Conservation (phyloP, 192 early-diverging fungal genomes). For the Entomortierella chlamydospora region DNA sequence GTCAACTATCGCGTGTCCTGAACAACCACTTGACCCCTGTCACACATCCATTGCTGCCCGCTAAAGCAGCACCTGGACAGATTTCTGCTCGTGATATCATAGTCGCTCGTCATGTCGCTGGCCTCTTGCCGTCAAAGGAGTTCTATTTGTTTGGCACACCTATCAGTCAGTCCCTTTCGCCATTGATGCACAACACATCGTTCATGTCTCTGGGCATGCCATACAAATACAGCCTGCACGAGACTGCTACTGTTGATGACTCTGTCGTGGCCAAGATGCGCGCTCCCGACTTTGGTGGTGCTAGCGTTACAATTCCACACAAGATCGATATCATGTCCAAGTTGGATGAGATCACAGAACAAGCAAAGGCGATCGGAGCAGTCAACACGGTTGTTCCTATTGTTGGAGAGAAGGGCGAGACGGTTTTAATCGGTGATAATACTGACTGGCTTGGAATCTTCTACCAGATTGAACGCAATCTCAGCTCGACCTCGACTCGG, state of each 20-base stretch:
- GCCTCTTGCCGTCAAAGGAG: slow-evolving; percentile 69
- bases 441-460: slow-evolving; percentile 96
- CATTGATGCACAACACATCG: slow-evolving; percentile 92
- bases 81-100: slow-evolving; percentile 85
- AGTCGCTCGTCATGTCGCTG: slow-evolving; percentile 73
- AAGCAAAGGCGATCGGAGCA: slow-evolving; percentile 90
- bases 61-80: slow-evolving; percentile 94
- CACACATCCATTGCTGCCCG: slow-evolving; percentile 84
- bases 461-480: slow-evolving; percentile 65
- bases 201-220: slow-evolving; percentile 89
- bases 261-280: slow-evolving; percentile 66
- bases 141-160: slow-evolving; percentile 93
- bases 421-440: slow-evolving; percentile 85
- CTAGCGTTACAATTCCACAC: slow-evolving; percentile 95
- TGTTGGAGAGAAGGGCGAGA: slow-evolving; percentile 27
- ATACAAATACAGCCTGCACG: slow-evolving; percentile 79
- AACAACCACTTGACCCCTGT: slow-evolving; percentile 95
- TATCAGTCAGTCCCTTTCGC: slow-evolving; percentile 91
- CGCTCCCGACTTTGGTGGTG: slow-evolving; percentile 85
- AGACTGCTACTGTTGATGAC: slow-evolving; percentile 72
- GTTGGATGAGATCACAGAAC: slow-evolving; percentile 76
- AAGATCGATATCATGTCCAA: slow-evolving; percentile 89
- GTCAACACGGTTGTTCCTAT: slow-evolving; percentile 87
- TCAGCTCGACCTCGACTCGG: slow-evolving; percentile 22
- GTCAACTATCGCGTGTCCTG: slow-evolving; percentile 91